Evolutionary conservation across 306 rosid genomes (phyloP).

Genomic region (Cicer pinnatifidum): DNA sequence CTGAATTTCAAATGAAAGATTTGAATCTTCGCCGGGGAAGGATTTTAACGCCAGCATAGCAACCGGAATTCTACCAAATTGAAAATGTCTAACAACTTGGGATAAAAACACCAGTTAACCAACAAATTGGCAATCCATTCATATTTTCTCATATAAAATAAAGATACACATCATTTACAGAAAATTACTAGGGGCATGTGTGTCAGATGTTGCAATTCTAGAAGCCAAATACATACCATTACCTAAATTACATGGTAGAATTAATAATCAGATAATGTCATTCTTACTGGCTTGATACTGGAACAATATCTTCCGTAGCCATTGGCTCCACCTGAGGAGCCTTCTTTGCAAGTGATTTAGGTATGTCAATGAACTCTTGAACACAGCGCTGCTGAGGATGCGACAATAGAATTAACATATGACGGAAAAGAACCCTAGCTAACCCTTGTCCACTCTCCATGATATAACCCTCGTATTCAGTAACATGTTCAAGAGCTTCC

Average conservation of each 20-base stretch:
- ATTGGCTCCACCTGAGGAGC: slow-evolving; percentile 57
- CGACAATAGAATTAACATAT: slow-evolving; percentile 60
- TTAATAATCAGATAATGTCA: slow-evolving; percentile 7
- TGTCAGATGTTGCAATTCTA: slow-evolving; percentile 23
- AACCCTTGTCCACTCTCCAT: slow-evolving; percentile 91
- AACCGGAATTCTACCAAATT: background rate
- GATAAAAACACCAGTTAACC: slow-evolving; percentile 11
- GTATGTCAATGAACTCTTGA: slow-evolving; percentile 76
- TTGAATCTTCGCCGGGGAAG: background rate
- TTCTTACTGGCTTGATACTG: slow-evolving; percentile 60
- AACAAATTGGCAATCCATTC: slow-evolving; percentile 27
- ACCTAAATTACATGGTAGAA: slow-evolving; percentile 15
- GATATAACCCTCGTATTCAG: slow-evolving; percentile 90
- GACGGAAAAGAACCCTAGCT: slow-evolving; percentile 72
- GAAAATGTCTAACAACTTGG: background rate
- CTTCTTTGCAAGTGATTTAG: slow-evolving; percentile 75
- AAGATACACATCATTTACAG: slow-evolving; percentile 39
- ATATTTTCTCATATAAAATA: slow-evolving; percentile 4
- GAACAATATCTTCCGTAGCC: slow-evolving; percentile 59
- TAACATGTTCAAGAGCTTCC: slow-evolving; percentile 85
- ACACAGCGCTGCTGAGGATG: slow-evolving; percentile 94
- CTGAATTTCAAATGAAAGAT: slow-evolving; percentile 8
- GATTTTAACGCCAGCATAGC: background rate
- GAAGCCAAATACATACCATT: slow-evolving; percentile 39
- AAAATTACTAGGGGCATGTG: slow-evolving; percentile 20